A percentile compares a stretch with the other conserved stretches of the same genome.
Evolutionary conservation across 1,284 basidiomycete genomes (phyloP).

Genomic region (Melampsora abietis-canadensis): DNA sequence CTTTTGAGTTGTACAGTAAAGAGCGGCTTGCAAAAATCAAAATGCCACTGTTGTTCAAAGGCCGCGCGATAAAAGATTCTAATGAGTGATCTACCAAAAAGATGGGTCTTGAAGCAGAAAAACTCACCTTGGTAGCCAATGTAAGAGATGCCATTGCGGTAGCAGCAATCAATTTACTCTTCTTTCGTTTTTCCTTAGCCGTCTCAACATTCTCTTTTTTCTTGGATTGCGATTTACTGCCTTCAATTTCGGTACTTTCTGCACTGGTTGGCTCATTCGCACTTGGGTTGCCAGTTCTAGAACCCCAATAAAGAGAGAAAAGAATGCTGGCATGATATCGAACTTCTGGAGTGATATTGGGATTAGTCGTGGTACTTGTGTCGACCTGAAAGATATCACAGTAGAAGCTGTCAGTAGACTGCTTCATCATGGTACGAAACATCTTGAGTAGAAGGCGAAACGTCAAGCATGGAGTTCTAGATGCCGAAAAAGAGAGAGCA

Average conservation of each 20-base stretch:
- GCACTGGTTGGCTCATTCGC: background rate
- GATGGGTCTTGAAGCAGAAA: background rate
- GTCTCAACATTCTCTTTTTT: background rate
- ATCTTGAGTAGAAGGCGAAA: background rate
- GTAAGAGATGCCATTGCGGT: slow-evolving; percentile 39
- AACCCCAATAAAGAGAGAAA: slow-evolving; percentile 39
- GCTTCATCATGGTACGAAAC: background rate
- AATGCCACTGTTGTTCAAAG: slow-evolving; percentile 25
- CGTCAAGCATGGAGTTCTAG: too few relatives aligned
- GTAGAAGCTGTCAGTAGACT: background rate
- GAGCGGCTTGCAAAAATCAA: slow-evolving; percentile 42
- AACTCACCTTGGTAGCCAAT: slow-evolving; percentile 23
- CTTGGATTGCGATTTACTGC: background rate
- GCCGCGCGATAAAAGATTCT: too few relatives aligned
- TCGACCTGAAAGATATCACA: slow-evolving; percentile 15
- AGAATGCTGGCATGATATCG: slow-evolving; percentile 37
- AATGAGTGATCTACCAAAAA: too few relatives aligned
- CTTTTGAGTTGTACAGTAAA: slow-evolving; percentile 33
- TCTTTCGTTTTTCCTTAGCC: slow-evolving; percentile 18
- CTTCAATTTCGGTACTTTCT: background rate
- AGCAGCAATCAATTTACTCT: slow-evolving; percentile 38
- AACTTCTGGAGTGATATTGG: slow-evolving; percentile 22
- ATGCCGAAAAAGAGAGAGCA: too few relatives aligned
- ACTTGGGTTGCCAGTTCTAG: slow-evolving; percentile 10
- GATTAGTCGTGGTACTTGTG: slow-evolving; percentile 29